These are phyloP conservation scores for Wickerhamomyces subpelliculosus DNA, from an alignment of 805 yeast species.

Conservation along the genomic window DNA sequence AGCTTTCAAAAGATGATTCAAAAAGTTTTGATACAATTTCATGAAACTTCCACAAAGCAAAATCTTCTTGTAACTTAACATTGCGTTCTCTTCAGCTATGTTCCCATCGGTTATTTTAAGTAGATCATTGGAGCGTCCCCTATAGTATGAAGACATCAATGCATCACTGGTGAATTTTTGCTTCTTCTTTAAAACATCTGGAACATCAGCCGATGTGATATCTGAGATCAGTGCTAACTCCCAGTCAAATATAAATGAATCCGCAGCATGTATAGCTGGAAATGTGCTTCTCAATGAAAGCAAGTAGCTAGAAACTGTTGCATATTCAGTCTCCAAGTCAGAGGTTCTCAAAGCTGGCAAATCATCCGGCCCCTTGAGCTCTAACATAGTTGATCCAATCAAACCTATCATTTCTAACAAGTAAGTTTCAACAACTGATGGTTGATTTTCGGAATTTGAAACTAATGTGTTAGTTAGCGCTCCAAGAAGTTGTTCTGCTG, in stretches of 20 bases:
- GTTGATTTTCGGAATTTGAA: conserved; percentile 27
- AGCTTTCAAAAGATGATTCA: conserved; percentile 41
- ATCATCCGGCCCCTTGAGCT: conserved; percentile 23
- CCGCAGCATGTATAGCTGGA: neutral
- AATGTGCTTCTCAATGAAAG: neutral
- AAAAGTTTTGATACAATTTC: conserved; percentile 42
- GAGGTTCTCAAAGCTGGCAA: neutral
- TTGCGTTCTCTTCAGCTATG: neutral
- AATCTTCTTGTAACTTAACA: neutral
- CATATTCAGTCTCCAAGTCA: neutral
- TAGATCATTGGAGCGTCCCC: conserved; percentile 1
- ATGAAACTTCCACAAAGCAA: conserved; percentile 12
- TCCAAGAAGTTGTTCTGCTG: conserved; percentile 42
- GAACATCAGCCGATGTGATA: neutral
- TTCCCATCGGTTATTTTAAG: neutral
- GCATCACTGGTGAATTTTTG: too few relatives aligned
- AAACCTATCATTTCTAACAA: conserved; percentile 56
- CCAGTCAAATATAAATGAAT: neutral
- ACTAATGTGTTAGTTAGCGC: conserved; percentile 40
- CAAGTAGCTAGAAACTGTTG: neutral
- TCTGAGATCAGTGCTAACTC: neutral
- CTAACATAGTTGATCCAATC: conserved; percentile 46
- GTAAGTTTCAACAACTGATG: conserved; percentile 39
- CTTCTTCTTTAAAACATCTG: too few relatives aligned
- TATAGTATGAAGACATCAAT: conserved; percentile 4